These are phyloP conservation scores for Azolla pinnata DNA, from an alignment of 75 land plant genomes.

Conservation along the genomic window DNA sequence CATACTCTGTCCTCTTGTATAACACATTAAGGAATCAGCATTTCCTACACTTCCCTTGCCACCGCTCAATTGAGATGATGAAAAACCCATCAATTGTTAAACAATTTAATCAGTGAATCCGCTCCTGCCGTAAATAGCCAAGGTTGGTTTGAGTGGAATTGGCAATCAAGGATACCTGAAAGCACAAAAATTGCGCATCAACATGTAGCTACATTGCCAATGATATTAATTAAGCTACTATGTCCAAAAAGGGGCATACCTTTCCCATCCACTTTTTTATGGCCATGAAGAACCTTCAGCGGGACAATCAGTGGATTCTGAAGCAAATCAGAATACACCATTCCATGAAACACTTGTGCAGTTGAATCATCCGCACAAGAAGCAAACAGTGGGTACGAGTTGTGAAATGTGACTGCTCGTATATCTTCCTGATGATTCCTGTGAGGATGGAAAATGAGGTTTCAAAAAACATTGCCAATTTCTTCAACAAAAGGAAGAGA, in stretches of 20 bases:
- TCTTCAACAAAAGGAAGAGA: neutral
- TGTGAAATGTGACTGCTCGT: conserved; percentile 69
- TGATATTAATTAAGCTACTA: neutral
- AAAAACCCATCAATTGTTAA: conserved; percentile 53
- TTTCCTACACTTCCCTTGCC: too few species aligned
- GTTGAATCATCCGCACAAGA: conserved; percentile 85
- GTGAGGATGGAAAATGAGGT: conserved; percentile 15
- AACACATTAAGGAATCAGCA: too few species aligned
- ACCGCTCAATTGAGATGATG: too few species aligned
- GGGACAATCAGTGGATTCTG: conserved; percentile 94
- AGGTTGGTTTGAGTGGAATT: conserved; percentile 88
- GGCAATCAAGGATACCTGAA: conserved; percentile 83
- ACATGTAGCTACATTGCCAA: neutral
- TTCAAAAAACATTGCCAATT: conserved; percentile 2
- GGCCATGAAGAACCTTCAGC: conserved; percentile 75
- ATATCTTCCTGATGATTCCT: conserved; percentile 86
- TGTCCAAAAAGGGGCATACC: conserved; percentile 22
- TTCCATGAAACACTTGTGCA: conserved; percentile 89
- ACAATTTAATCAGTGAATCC: conserved; percentile 70
- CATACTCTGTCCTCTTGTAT: too few species aligned
- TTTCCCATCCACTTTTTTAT: conserved; percentile 41
- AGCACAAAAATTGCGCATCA: neutral
- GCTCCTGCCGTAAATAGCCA: conserved; percentile 95
- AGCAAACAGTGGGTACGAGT: conserved; percentile 81
- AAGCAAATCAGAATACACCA: conserved; percentile 94